These are phyloP conservation scores for Usnea hakonensis DNA, from an alignment of 495 filamentous ascomycete species.

Conservation along the genomic window DNA sequence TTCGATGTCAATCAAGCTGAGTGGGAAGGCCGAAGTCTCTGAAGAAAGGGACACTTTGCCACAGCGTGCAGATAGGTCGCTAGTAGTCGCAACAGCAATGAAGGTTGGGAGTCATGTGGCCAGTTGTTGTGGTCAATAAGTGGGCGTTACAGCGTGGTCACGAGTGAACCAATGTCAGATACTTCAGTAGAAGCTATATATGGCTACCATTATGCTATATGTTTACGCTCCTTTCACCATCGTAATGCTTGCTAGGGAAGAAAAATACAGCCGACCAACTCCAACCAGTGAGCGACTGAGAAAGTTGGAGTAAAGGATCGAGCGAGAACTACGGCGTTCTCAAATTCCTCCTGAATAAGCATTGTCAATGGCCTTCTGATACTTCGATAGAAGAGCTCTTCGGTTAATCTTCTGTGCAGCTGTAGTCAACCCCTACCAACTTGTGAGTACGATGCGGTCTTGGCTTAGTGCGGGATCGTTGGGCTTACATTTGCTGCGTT, in stretches of 20 bases:
- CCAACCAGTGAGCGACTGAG: background rate
- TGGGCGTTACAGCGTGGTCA: background rate
- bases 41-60: background rate
- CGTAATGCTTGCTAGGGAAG: background rate
- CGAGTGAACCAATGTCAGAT: background rate
- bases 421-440: constrained; percentile 42
- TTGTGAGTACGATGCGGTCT: constrained; percentile 7
- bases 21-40: background rate
- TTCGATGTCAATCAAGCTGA: background rate
- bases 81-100: background rate
- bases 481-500: constrained; percentile 87
- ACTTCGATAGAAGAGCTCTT: constrained; percentile 44
- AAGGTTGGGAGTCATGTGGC: background rate
- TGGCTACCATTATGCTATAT: background rate
- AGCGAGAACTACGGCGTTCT: background rate
- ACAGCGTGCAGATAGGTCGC: background rate
- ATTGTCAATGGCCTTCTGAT: constrained; percentile 40
- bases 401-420: constrained; percentile 51
- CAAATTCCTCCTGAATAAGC: constrained; percentile 29
- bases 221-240: background rate
- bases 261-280: background rate
- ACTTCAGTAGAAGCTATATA: background rate
- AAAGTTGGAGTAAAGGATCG: background rate
- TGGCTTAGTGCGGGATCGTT: background rate
- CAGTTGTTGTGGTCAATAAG: background rate